Conservation (phyloP, 768 basidiomycete species). For the Phanerodontia chrysosporium region DNA sequence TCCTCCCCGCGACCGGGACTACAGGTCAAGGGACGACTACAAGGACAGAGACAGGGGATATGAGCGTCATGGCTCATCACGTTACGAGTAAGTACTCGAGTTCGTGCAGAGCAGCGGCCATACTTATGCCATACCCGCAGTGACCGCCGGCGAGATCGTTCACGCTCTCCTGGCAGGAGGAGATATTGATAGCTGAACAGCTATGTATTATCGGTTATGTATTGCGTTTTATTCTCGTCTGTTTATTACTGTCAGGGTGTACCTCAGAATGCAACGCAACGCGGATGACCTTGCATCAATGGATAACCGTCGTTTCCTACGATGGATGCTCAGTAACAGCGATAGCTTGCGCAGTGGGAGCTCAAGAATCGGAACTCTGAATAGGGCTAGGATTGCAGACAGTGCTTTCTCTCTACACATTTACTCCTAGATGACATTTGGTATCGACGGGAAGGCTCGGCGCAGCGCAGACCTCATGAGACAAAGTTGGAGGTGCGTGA, state of each 20-base stretch:
- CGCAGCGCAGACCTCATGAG: neutral
- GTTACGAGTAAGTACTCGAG: conserved; percentile 61
- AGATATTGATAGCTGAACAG: conserved; percentile 19
- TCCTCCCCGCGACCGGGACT: conserved; percentile 47
- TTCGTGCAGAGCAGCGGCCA: neutral
- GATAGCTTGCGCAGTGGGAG: too few species aligned
- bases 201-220: neutral
- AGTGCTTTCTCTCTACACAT: too few species aligned
- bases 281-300: neutral
- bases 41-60: conserved; percentile 66
- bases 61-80: conserved; percentile 63
- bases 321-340: too few species aligned
- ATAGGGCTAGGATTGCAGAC: too few species aligned
- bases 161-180: conserved; percentile 27
- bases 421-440: too few species aligned
- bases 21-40: conserved; percentile 59
- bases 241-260: neutral
- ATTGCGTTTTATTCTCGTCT: neutral
- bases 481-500: neutral
- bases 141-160: conserved; percentile 27
- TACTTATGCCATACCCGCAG: conserved; percentile 12
- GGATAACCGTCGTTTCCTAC: too few species aligned
- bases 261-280: neutral
- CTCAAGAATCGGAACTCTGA: too few species aligned
- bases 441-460: neutral